A percentile compares a stretch with the other conserved stretches of the same genome.
Conservation (phyloP, 352 stramenopile species). For the Globisporangium echinulatum region DNA sequence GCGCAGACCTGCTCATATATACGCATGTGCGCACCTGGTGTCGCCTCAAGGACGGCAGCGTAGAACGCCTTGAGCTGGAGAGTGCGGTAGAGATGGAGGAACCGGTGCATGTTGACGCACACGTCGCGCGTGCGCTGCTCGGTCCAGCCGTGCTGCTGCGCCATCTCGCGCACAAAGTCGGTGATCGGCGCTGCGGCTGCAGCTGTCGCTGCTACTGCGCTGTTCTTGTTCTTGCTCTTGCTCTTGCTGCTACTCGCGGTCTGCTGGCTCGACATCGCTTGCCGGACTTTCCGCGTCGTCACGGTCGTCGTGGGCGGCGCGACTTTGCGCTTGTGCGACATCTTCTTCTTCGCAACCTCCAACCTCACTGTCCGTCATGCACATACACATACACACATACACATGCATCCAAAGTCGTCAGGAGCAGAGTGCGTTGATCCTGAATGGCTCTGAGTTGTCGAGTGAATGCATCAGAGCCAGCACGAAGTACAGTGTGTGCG, state of each 20-base stretch:
- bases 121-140: slow-evolving; percentile 25
- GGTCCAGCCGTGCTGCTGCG: slow-evolving; percentile 24
- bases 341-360: no score
- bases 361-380: no score
- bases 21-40: slow-evolving; percentile 22
- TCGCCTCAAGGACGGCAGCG: slow-evolving; percentile 22
- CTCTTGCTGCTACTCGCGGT: neutral
- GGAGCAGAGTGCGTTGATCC: neutral
- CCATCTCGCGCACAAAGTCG: slow-evolving; percentile 32
- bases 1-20: no score
- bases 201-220: neutral
- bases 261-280: no score
- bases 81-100: slow-evolving; percentile 30
- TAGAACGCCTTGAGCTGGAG: slow-evolving; percentile 38
- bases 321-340: no score
- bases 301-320: no score
- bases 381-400: neutral
- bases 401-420: neutral
- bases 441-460: no score
- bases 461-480: neutral
- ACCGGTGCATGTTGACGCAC: slow-evolving; percentile 30
- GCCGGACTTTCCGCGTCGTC: no score
- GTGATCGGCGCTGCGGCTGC: slow-evolving; percentile 13
- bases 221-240: no score
- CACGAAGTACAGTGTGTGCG: slow-evolving; percentile 32